A percentile compares a stretch with the other conserved stretches of the same genome.
These are phyloP conservation scores for Dioscorea dumetorum DNA, from an alignment of 106 monocot species.

Conservation along the genomic window DNA sequence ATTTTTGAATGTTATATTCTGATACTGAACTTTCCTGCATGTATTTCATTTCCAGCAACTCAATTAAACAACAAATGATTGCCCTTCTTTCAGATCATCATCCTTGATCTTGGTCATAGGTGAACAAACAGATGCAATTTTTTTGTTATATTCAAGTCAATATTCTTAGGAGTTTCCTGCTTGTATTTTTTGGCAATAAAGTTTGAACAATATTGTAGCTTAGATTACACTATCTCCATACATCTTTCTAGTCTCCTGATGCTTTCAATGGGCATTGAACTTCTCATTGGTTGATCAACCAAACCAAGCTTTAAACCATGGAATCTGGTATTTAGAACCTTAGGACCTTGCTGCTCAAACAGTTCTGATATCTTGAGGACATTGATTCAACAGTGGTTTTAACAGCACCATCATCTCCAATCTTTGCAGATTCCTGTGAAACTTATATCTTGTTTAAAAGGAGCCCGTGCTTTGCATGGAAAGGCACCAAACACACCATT, in stretches of 20 bases:
- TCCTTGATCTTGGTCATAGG: too few species aligned
- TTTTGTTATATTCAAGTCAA: too few species aligned
- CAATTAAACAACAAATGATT: too few species aligned
- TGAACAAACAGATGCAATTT: too few species aligned
- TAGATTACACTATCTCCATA: not conserved
- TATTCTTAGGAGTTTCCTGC: too few species aligned
- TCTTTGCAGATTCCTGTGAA: constrained; percentile 15
- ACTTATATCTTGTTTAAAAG: constrained; percentile 42
- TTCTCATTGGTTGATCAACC: not conserved
- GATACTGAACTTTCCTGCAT: too few species aligned
- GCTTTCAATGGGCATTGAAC: not conserved
- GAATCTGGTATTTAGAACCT: not conserved
- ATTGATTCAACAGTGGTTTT: not conserved
- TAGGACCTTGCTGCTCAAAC: too few species aligned
- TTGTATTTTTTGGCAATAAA: not conserved
- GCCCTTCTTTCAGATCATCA: too few species aligned
- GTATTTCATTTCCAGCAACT: too few species aligned
- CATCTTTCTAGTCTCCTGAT: too few species aligned
- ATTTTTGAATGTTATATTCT: too few species aligned
- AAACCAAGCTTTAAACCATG: not conserved
- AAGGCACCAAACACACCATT: constrained; percentile 2
- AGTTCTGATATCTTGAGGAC: too few species aligned
- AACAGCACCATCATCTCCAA: not conserved
- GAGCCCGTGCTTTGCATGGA: constrained; percentile 31
- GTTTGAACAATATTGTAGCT: not conserved